Conservation (phyloP, 345 rosid species). For the Clausena lansium region DNA sequence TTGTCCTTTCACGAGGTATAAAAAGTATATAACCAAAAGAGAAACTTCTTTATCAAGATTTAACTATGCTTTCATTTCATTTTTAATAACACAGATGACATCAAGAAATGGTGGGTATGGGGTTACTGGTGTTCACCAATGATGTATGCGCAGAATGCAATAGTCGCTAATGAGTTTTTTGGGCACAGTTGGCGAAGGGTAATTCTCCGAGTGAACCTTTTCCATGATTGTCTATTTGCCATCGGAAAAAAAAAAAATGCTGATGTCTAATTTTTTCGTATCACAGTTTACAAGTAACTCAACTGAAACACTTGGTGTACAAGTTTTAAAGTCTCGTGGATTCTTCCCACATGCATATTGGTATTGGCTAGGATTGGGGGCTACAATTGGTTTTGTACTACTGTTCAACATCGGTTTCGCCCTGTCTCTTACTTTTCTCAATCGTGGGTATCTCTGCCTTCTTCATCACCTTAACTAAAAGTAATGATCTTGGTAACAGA, state of each 20-base stretch:
- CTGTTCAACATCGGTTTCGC: conserved; percentile 37
- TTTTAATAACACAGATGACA: conserved; percentile 35
- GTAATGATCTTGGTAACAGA: too few species aligned
- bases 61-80: neutral
- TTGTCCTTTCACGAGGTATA: conserved; percentile 38
- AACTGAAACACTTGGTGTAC: conserved; percentile 41
- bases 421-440: conserved; percentile 39
- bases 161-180: conserved; percentile 31
- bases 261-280: neutral
- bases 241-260: neutral
- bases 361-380: conserved; percentile 59
- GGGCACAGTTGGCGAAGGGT: conserved; percentile 16
- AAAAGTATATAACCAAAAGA: neutral
- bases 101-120: conserved; percentile 71
- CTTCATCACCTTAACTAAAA: too few species aligned
- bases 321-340: conserved; percentile 37
- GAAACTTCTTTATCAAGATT: neutral
- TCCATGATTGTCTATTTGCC: neutral
- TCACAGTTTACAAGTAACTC: conserved; percentile 7
- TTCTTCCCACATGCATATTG: conserved; percentile 39
- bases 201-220: neutral
- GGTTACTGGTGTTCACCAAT: conserved; percentile 25
- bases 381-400: conserved; percentile 30
- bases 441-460: conserved; percentile 31
- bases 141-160: conserved; percentile 34